phyloP scores from a whole-genome alignment of 306 rosid genomes.

The Vigna radiata region DNA sequence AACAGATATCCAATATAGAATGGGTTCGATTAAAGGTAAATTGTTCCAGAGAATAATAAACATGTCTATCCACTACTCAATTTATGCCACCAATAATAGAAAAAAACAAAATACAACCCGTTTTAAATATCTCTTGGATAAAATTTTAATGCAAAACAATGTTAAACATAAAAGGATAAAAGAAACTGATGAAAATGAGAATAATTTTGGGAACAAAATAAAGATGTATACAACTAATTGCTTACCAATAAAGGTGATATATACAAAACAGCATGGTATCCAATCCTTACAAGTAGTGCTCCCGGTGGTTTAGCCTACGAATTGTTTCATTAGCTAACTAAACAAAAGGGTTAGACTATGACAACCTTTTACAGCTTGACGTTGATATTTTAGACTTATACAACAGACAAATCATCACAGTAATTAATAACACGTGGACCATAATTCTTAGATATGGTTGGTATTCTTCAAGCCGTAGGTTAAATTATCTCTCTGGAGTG shows the following conservation, averaged over 20 bases:
- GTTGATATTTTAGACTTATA: slow-evolving; percentile 9
- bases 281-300: slow-evolving; percentile 30
- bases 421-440: slow-evolving; percentile 32
- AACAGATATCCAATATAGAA: neutral
- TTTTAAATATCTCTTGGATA: neutral
- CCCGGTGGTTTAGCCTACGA: slow-evolving; percentile 29
- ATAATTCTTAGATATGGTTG: slow-evolving; percentile 39
- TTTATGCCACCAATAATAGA: neutral
- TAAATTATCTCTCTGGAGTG: slow-evolving; percentile 14
- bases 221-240: slow-evolving; percentile 19
- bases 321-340: slow-evolving; percentile 3
- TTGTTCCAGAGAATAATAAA: neutral
- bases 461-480: neutral
- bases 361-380: slow-evolving; percentile 34
- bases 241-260: slow-evolving; percentile 38
- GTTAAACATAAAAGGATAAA: neutral
- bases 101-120: neutral
- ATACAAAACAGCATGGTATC: slow-evolving; percentile 43
- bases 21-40: neutral
- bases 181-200: neutral
- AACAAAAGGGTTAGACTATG: neutral
- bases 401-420: slow-evolving; percentile 6
- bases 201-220: neutral
- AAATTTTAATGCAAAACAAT: neutral
- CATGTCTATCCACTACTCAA: neutral